A percentile compares a stretch with the other conserved stretches of the same genome.
Evolutionary conservation across 495 filamentous ascomycete species (phyloP).

Genomic region (Penicillium turbatum): DNA sequence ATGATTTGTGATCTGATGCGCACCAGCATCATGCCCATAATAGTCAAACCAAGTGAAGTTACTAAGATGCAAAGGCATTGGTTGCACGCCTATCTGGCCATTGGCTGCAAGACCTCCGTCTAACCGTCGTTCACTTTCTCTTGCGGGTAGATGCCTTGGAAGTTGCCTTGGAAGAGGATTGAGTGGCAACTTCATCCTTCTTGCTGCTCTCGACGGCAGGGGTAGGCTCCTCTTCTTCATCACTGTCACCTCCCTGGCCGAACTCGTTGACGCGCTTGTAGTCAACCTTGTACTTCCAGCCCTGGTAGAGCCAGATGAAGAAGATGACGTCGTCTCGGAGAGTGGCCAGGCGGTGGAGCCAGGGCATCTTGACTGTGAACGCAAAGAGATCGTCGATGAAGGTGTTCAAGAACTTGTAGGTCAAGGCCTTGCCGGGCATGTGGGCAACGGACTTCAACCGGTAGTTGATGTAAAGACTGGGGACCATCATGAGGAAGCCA

Average conservation of each 20-base stretch:
- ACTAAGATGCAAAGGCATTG: not conserved
- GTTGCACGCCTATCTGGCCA: not conserved
- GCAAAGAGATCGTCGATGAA: conserved; percentile 89
- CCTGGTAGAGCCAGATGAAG: conserved; percentile 97
- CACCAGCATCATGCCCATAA: not conserved
- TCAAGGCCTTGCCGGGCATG: conserved; percentile 95
- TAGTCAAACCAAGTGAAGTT: not conserved
- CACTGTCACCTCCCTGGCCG: conserved; percentile 88
- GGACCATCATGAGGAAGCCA: conserved; percentile 99
- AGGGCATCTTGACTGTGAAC: conserved; percentile 99
- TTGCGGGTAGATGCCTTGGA: conserved; percentile 36
- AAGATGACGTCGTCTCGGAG: conserved; percentile 95
- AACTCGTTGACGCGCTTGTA: conserved; percentile 95
- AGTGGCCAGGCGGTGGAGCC: conserved; percentile 89
- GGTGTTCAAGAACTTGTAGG: conserved; percentile 87
- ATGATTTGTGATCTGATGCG: not conserved
- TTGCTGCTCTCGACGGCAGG: conserved; percentile 35
- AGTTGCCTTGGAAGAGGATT: conserved; percentile 33
- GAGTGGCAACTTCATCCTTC: conserved; percentile 26
- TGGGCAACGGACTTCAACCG: conserved; percentile 93
- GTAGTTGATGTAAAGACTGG: conserved; percentile 97
- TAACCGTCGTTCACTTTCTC: conserved; percentile 33
- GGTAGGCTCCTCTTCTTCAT: conserved; percentile 57
- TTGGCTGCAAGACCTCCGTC: not conserved
- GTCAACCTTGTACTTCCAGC: conserved; percentile 88